Evolutionary conservation across 2,329 filamentous ascomycete species (phyloP), one percentile per base, ranked within the genome.

Genomic region (Ceratocystis alfenasii): DNA sequence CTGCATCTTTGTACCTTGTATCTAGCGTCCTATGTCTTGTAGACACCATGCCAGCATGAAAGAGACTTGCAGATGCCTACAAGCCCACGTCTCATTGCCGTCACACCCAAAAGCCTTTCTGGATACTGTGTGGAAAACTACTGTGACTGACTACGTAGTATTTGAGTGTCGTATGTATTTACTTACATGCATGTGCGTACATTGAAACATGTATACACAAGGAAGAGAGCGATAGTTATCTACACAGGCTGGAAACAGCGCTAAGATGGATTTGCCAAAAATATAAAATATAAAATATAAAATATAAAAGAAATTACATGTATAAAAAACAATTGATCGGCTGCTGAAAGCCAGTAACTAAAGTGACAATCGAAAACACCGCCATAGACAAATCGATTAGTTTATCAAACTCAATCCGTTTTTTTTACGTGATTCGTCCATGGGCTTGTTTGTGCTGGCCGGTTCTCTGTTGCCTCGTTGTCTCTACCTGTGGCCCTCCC

Each of bases 41-140:
- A 33, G 30, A 33, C n/a, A 36, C 33, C 55, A 59, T 59, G 55
- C 33, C 55, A 59, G 55, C 55, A 33, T 36, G 17, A n/a, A 59
- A 36, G 33, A 28, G 48, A 15, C 17, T 48, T 22, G 12, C 48
- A 28, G 6, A 22, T 48, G 46, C 36, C 36, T 48, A 48, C 46
- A 48, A 48, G 20, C 17, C 17, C 46, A 48, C 46, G n/a, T 48
- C 46, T 48, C 17, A n/a, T 10, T 48, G 46, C 46, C 20, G 46
- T 48, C 17, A n/a, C 46, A 48, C 46, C 4, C 46, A 17, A 48
- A 48, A 10, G 36, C 10, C 36, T 41, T 41, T 41, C 36, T 41
- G 10, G 10, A 41, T 15, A 41, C 10, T 41, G 36, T 41, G 36
- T 41, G 15, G 3, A 4, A 22, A 53, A 22, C 7, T 15, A 53